These are phyloP conservation scores for Chaetomiaceae sp. DNA, from an alignment of 2,329 filamentous ascomycete species.

Conservation along the genomic window DNA sequence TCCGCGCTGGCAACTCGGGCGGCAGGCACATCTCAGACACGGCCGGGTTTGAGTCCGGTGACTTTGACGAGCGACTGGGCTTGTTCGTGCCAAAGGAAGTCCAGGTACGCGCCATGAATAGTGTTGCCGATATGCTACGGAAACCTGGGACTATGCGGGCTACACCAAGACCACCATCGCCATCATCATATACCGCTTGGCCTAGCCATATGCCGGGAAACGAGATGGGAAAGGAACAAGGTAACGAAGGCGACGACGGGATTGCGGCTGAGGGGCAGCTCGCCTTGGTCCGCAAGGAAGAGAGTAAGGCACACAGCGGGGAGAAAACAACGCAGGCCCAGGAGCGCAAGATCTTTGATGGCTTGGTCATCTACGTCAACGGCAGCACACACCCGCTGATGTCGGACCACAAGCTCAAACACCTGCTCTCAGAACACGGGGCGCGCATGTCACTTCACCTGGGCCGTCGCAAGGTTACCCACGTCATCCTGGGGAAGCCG, in stretches of 20 bases:
- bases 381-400: conserved; percentile 76
- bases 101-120: conserved; percentile 38
- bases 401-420: conserved; percentile 83
- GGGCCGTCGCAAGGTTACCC: conserved; percentile 70
- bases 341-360: conserved; percentile 56
- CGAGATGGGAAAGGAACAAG: not conserved
- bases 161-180: conserved; percentile 8
- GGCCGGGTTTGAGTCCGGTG: conserved; percentile 59
- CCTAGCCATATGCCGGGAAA: not conserved
- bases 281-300: conserved; percentile 8
- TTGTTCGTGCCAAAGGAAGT: conserved; percentile 42
- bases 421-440: conserved; percentile 69
- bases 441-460: conserved; percentile 67
- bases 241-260: not conserved
- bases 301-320: conserved; percentile 35
- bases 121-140: conserved; percentile 52
- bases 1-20: conserved; percentile 52
- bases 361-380: conserved; percentile 78
- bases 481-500: conserved; percentile 72
- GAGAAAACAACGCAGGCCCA: conserved; percentile 31
- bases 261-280: conserved; percentile 7
- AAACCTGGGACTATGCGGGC: conserved; percentile 42
- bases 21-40: conserved; percentile 60
- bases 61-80: conserved; percentile 46
- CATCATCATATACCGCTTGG: not conserved